A percentile compares a stretch with the other conserved stretches of the same genome.
Evolutionary conservation across 768 basidiomycete species (phyloP).

Genomic region (Pleurotus eryngii): DNA sequence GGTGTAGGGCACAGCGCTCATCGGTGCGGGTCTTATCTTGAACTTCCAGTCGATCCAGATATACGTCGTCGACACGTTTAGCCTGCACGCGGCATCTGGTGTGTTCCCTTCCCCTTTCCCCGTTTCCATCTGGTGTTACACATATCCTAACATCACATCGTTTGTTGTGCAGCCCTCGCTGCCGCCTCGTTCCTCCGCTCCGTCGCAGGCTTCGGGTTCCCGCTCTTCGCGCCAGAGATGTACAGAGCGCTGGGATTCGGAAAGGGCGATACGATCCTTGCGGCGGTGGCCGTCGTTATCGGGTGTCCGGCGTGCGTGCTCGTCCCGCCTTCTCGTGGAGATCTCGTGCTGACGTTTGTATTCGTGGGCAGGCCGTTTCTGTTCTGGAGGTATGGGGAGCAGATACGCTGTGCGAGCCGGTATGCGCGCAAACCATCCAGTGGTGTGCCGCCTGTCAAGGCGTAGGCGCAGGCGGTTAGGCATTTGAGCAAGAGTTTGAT

Average conservation of each 20-base stretch:
- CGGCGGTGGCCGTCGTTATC: slow-evolving; percentile 49
- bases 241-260: slow-evolving; percentile 64
- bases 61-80: slow-evolving; percentile 66
- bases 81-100: slow-evolving; percentile 67
- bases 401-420: background rate
- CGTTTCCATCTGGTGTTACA: background rate
- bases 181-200: slow-evolving; percentile 61
- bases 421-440: background rate
- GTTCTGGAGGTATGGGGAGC: background rate
- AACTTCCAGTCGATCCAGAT: slow-evolving; percentile 61
- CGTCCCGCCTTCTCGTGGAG: too few species aligned
- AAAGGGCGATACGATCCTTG: slow-evolving; percentile 64
- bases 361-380: background rate
- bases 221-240: slow-evolving; percentile 75
- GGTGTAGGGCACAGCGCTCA: slow-evolving; percentile 48
- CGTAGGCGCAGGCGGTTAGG: too few species aligned
- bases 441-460: too few species aligned
- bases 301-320: slow-evolving; percentile 55
- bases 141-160: background rate
- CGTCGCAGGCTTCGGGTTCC: slow-evolving; percentile 70
- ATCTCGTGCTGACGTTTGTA: too few species aligned
- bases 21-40: slow-evolving; percentile 59
- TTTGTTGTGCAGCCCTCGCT: slow-evolving; percentile 44
- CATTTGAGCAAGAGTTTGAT: too few species aligned
- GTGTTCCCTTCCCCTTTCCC: slow-evolving; percentile 7